Percentiles rank a stretch among this genome's conserved stretches.
These are phyloP conservation scores for Nepenthes gracilis DNA, from an alignment of 148 eudicot genomes.

Conservation along the genomic window DNA sequence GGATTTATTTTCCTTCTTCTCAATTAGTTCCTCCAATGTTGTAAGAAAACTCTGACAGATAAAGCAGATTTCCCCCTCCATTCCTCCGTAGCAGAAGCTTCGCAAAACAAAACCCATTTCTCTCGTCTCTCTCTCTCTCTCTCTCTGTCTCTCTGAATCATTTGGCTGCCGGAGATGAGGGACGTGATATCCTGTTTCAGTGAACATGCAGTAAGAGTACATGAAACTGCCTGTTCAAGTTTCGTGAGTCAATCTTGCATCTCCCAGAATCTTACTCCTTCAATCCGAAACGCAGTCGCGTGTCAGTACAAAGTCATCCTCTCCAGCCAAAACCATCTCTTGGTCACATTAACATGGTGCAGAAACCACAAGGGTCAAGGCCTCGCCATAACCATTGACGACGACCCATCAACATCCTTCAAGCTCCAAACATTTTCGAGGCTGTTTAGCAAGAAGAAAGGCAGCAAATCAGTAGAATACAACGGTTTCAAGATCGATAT, in stretches of 20 bases:
- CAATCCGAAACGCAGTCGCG: not conserved
- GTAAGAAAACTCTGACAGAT: not conserved
- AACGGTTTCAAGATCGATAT: not conserved
- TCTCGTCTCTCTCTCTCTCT: not conserved
- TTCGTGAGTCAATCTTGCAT: not conserved
- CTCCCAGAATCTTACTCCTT: not conserved
- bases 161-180: not conserved
- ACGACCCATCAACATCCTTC: constrained; percentile 1
- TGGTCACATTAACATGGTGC: not conserved
- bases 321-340: not conserved
- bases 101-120: not conserved
- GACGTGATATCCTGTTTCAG: not conserved
- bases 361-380: not conserved
- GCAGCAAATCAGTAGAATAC: not conserved
- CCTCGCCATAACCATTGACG: not conserved
- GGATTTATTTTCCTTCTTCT: not conserved
- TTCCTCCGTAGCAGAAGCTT: not conserved
- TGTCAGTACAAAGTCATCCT: not conserved
- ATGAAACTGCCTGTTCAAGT: not conserved
- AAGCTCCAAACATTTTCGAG: not conserved
- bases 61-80: not conserved
- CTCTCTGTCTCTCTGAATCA: not conserved
- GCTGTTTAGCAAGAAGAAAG: not conserved
- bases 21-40: not conserved
- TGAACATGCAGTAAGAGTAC: not conserved